Percentiles rank a stretch among this genome's conserved stretches.
phyloP scores from a whole-genome alignment of 805 yeast genomes.

The Candida maris region DNA sequence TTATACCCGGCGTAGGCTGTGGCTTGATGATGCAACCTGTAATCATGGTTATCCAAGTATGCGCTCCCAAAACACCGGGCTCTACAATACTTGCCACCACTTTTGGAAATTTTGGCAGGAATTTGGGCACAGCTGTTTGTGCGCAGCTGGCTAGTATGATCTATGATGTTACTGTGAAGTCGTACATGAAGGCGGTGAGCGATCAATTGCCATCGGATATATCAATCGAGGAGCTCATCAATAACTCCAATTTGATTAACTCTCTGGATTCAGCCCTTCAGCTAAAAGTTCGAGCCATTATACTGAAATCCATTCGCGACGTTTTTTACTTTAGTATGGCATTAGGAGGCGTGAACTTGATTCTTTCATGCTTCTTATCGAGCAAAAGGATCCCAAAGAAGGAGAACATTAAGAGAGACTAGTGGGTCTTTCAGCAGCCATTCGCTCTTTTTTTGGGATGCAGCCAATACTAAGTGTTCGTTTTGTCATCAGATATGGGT shows the following conservation, averaged over 20 bases:
- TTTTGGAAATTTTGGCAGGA: constrained; percentile 41
- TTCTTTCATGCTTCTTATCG: constrained; percentile 1
- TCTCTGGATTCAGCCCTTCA: neutral
- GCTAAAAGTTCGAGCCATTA: neutral
- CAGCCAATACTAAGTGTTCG: constrained; percentile 4
- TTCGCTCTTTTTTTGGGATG: neutral
- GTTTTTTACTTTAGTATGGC: constrained; percentile 3
- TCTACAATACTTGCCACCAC: constrained; percentile 47
- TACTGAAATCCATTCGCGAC: neutral
- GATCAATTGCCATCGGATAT: neutral
- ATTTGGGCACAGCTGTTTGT: constrained; percentile 46
- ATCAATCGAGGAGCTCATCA: neutral
- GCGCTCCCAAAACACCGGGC: constrained; percentile 52
- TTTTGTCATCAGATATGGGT: constrained; percentile 4
- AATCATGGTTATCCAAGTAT: constrained; percentile 41
- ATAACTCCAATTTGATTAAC: neutral
- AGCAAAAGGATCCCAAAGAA: constrained; percentile 2
- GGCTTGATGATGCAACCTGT: constrained; percentile 46
- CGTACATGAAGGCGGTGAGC: neutral
- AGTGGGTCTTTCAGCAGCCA: neutral
- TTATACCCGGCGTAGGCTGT: constrained; percentile 41
- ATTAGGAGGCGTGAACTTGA: constrained; percentile 1
- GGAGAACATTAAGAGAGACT: constrained; percentile 1
- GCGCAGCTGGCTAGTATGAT: constrained; percentile 40
- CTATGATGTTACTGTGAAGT: constrained; percentile 26